Conservation (phyloP, 2,329 filamentous ascomycete species). For the Didymella keratinophila region DNA sequence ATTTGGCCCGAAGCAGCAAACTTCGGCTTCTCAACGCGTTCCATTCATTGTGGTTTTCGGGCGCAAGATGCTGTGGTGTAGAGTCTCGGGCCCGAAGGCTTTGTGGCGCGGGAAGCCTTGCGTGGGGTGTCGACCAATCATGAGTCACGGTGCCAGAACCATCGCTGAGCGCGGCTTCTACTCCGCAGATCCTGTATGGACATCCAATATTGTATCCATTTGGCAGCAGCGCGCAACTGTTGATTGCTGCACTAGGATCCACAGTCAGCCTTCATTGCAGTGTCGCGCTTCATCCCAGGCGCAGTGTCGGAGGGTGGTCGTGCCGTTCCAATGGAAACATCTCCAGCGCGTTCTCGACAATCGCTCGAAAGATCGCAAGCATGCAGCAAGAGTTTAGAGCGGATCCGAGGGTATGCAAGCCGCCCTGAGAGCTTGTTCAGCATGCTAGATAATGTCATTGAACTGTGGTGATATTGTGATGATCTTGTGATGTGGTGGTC, state of each 20-base stretch:
- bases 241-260: not conserved
- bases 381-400: too few species aligned
- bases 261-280: too few species aligned
- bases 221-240: not conserved
- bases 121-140: not conserved
- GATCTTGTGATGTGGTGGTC: not conserved
- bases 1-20: not conserved
- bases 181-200: not conserved
- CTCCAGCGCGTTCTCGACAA: too few species aligned
- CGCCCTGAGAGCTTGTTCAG: not conserved
- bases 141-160: not conserved
- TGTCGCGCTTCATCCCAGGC: too few species aligned
- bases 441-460: too few species aligned
- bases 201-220: not conserved
- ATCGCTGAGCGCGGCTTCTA: not conserved
- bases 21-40: conserved; percentile 1
- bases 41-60: not conserved
- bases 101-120: not conserved
- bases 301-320: too few species aligned
- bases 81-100: conserved; percentile 5
- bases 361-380: too few species aligned
- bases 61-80: conserved; percentile 3
- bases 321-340: too few species aligned
- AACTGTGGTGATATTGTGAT: too few species aligned
- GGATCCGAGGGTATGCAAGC: too few species aligned